Base-by-base conservation (phyloP, 164 flowering plant species). In the Buxus sempervirens region DNA sequence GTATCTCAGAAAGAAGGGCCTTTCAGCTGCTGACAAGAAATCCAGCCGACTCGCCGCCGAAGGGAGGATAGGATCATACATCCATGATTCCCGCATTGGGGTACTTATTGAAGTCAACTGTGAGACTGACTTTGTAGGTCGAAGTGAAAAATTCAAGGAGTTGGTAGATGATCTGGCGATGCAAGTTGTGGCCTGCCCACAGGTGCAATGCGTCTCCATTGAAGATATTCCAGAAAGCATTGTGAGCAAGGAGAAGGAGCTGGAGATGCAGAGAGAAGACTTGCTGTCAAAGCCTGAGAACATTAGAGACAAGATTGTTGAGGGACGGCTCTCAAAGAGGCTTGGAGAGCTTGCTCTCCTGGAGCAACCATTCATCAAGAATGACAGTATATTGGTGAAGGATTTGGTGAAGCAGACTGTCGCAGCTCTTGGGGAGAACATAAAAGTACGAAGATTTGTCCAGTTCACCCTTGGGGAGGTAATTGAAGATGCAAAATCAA, bases 231-330 rank as follows among this genome's bases (percentile, higher is more conserved):
- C 92, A 0, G 91, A 83, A 67, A 78, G 78, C 74, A 73, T 82
- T 14, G 76, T 75, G 55, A 67, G 63, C 59, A 83, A 85, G 74
- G 98, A 95, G 73, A 92, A 86, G 66, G 93, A 84, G 64, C 63
- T 92, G 18, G 99, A 95, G 83, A 86, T 88, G 96, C 98, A 96
- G 83, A 86, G 98, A 62, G 99, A 96, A 61, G 99, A 96, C 62
- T 82, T 96, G 63, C 75, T 68, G 74, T 86, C 90, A 2, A 96
- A 90, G 76, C 99, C 99, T 0, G 99, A 96, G 82, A 88, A 88
- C 70, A 89, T 96, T n/a, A 83, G 93, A 53, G 97, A 87, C 80
- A 89, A 61, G 74, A 96, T 96, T 56, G 97, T 96, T 9, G 96
- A 92, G 41, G 99, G 99, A 27, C 78, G 99, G 71, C 58, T 96